Conservation (phyloP, 495 filamentous ascomycete genomes). For the Aspergillus sclerotioniger region DNA sequence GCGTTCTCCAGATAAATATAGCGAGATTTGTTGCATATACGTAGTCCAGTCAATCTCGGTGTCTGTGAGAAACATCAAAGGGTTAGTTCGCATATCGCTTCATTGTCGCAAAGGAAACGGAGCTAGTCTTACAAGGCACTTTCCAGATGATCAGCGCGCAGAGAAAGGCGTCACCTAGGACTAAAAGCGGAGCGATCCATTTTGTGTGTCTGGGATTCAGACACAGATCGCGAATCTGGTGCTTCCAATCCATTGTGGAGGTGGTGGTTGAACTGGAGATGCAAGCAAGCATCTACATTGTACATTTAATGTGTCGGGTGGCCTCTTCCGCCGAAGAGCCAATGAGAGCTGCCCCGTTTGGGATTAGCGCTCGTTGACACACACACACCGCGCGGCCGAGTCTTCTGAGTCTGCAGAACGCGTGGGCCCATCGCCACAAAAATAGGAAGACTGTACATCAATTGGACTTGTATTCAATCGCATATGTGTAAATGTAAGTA, state of each 20-base stretch:
- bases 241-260: constrained; percentile 19
- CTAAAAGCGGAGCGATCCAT: constrained; percentile 67
- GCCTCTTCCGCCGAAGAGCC: constrained; percentile 13
- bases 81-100: not conserved
- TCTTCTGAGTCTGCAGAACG: not conserved
- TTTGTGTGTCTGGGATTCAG: constrained; percentile 52
- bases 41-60: constrained; percentile 98
- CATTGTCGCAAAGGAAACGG: constrained; percentile 8
- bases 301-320: constrained; percentile 1
- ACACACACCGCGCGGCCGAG: not conserved
- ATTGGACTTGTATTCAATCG: not conserved
- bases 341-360: constrained; percentile 21
- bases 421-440: not conserved
- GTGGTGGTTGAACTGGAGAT: not conserved
- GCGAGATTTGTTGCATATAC: constrained; percentile 89
- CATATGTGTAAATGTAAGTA: constrained; percentile 6
- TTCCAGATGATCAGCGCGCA: constrained; percentile 76
- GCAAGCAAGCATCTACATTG: not conserved
- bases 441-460: not conserved
- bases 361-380: constrained; percentile 19
- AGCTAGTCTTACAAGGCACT: constrained; percentile 69
- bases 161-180: constrained; percentile 71
- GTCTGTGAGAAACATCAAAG: constrained; percentile 53
- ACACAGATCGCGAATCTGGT: constrained; percentile 19
- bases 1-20: constrained; percentile 78